Conservation (phyloP, 768 basidiomycete genomes). For the Leccinum disarticulatum region DNA sequence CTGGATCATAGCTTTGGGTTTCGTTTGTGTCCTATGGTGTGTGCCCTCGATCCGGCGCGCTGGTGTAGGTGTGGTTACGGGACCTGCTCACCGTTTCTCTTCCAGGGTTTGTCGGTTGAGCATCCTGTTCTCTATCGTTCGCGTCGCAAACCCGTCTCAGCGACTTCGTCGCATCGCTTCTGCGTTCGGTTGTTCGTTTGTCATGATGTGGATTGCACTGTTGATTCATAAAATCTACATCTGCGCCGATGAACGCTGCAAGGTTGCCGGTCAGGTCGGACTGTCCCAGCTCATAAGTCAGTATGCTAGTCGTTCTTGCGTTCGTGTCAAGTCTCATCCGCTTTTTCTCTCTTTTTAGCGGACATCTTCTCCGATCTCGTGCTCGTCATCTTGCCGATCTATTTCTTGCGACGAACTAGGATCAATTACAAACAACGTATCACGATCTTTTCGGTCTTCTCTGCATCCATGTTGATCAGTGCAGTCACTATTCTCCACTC, state of each 20-base stretch:
- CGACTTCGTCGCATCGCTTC: slow-evolving; percentile 3
- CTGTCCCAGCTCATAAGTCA: slow-evolving; percentile 25
- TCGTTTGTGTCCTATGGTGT: slow-evolving; percentile 24
- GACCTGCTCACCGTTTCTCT: background rate
- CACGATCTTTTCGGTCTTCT: slow-evolving; percentile 21
- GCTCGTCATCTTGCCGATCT: slow-evolving; percentile 22
- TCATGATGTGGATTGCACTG: slow-evolving; percentile 25
- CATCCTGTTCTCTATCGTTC: slow-evolving; percentile 25
- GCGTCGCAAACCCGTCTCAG: slow-evolving; percentile 13
- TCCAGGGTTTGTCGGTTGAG: slow-evolving; percentile 26
- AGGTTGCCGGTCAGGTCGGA: slow-evolving; percentile 1
- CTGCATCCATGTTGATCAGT: slow-evolving; percentile 19
- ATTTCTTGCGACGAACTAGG: slow-evolving; percentile 5
- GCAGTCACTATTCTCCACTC: slow-evolving; percentile 22
- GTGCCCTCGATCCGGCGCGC: background rate
- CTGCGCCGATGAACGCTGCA: slow-evolving; percentile 7
- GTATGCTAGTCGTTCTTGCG: background rate
- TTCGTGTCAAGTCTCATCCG: background rate
- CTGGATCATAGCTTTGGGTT: slow-evolving; percentile 17
- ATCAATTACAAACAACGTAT: slow-evolving; percentile 15
- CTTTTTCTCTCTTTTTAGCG: slow-evolving; percentile 8
- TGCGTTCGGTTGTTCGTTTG: slow-evolving; percentile 15
- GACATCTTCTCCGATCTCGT: slow-evolving; percentile 18
- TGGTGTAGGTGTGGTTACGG: background rate
- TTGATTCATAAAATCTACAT: slow-evolving; percentile 16